Base-by-base conservation (phyloP, 257 asterid species). In the Solanum piurae region DNA sequence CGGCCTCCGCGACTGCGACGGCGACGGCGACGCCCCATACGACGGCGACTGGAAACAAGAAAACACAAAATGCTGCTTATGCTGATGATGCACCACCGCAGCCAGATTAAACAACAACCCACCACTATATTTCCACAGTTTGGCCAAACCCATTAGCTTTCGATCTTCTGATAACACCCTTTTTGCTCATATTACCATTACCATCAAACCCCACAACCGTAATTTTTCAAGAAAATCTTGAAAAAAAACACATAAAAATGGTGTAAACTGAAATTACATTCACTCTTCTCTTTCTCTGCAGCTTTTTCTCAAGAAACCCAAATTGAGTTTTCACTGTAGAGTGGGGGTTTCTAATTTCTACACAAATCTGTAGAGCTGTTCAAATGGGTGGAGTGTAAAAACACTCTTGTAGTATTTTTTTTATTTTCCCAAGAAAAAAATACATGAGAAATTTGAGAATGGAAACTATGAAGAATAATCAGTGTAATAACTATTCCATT, bases 61-160 rank as follows among this genome's bases (percentile, higher is more conserved):
- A 87, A 86, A 68, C 68, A 69, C 87, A 89, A 90, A 75, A 87
- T 91, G 88, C 94, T 94, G 83, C 25, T 71, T 33, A 11, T 71
- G 77, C 42, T 71, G 77, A 71, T 71, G 12, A 71, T 33, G 77
- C 77, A 71, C 37, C 77, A 16, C 11, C n/a, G 80, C 46, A 34
- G 80, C 80, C 44, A 73, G 46, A 34, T 72, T 72, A 69, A 23
- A 69, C 20, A 69, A 69, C 38, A 29, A 69, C 21, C 75, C 75
- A 6, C 75, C 75, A 69, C 86, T 49, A 89, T 86, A 86, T 92
- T 90, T 92, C 93, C 92, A 91, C 84, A 90, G 89, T 90, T 93
- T 93, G 91, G 94, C 95, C 93, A 90, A 92, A 89, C 95, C 97
- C 99, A 96, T 95, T 10, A 34, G 12, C 86, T 82, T 82, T 82